Percentiles rank a stretch among this genome's conserved stretches.
phyloP scores from a whole-genome alignment of 1,139 yeast species.

The Pichia sp. region DNA sequence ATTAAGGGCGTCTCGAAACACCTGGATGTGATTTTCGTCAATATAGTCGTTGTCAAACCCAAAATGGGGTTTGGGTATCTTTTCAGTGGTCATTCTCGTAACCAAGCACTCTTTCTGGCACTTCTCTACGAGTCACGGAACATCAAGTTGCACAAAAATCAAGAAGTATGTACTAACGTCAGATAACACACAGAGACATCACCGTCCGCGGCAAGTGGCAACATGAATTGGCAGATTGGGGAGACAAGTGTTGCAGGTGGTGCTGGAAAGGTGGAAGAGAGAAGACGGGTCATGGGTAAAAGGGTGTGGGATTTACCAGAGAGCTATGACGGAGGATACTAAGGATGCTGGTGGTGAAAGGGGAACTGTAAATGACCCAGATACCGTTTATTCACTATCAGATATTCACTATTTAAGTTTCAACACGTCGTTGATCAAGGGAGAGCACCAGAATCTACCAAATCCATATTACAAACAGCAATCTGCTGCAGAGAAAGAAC shows the following conservation, averaged over 20 bases:
- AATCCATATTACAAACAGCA: conserved; percentile 14
- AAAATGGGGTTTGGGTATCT: not conserved
- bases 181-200: too few species aligned
- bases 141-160: too few species aligned
- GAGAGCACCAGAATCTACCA: conserved; percentile 15
- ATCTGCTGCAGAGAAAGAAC: conserved; percentile 1
- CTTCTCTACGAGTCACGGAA: too few species aligned
- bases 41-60: conserved; percentile 21
- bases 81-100: conserved; percentile 1
- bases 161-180: too few species aligned
- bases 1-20: conserved; percentile 37
- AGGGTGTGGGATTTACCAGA: too few species aligned
- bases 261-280: too few species aligned
- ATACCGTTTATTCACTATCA: conserved; percentile 9
- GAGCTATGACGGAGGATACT: not conserved
- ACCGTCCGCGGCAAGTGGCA: not conserved
- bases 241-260: not conserved
- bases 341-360: not conserved
- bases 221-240: not conserved
- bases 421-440: conserved; percentile 16
- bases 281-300: too few species aligned
- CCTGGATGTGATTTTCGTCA: conserved; percentile 33
- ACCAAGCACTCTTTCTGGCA: too few species aligned
- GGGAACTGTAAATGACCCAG: not conserved
- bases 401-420: conserved; percentile 9